Evolutionary conservation across 176 grass and related monocot genomes (phyloP).

Genomic region (Hyparrhenia diplandra): DNA sequence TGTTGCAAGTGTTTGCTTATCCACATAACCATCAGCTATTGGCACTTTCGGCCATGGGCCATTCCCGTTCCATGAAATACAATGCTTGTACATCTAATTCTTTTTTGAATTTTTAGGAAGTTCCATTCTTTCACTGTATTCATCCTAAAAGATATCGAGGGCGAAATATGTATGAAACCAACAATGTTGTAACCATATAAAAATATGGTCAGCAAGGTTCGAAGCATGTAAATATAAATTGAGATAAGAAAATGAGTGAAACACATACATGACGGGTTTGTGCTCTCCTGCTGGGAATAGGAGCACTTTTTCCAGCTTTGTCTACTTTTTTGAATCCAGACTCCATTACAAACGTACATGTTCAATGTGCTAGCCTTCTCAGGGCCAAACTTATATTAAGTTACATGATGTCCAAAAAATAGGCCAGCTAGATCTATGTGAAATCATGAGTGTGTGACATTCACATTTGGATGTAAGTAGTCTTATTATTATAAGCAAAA

Average conservation of each 20-base stretch:
- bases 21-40: background rate
- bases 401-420: background rate
- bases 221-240: too few species aligned
- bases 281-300: background rate
- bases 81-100: background rate
- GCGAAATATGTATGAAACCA: background rate
- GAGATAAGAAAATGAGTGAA: background rate
- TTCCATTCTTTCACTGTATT: background rate
- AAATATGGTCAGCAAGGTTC: too few species aligned
- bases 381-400: too few species aligned
- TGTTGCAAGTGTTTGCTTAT: background rate
- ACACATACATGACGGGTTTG: background rate
- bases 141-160: background rate
- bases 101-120: background rate
- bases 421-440: background rate
- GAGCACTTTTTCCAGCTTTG: too few species aligned
- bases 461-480: too few species aligned
- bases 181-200: too few species aligned
- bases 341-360: constrained; percentile 17
- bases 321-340: background rate
- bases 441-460: too few species aligned
- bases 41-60: background rate
- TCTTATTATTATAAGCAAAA: too few species aligned
- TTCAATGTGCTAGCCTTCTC: background rate
- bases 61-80: background rate